Conservation (phyloP, 2,329 filamentous ascomycete genomes). For the Beauveria brongniartii region DNA sequence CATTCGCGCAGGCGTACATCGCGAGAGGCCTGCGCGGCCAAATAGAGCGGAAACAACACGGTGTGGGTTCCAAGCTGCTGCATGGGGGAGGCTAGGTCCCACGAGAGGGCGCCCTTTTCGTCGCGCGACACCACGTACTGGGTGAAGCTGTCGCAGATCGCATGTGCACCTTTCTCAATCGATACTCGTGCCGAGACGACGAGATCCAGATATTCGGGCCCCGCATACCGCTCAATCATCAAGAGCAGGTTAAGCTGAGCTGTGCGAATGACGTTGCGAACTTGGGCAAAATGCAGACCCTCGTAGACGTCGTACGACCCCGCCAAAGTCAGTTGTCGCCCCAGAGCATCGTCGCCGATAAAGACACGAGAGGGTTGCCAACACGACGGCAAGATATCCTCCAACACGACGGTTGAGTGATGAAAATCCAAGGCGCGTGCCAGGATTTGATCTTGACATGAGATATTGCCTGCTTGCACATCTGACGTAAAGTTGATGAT, state of each 20-base stretch:
- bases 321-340: slow-evolving; percentile 10
- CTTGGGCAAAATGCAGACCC: slow-evolving; percentile 17
- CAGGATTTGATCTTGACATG: neutral
- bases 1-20: slow-evolving; percentile 10
- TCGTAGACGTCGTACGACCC: slow-evolving; percentile 16
- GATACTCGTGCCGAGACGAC: neutral
- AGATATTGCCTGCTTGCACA: slow-evolving; percentile 10
- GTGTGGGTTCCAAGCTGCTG: slow-evolving; percentile 17
- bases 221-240: slow-evolving; percentile 4
- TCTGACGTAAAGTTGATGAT: slow-evolving; percentile 16
- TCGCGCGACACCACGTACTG: slow-evolving; percentile 14
- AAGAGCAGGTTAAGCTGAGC: slow-evolving; percentile 16
- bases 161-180: slow-evolving; percentile 1
- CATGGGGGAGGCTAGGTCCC: slow-evolving; percentile 13
- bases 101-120: slow-evolving; percentile 4
- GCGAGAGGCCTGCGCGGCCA: slow-evolving; percentile 12
- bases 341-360: neutral
- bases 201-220: neutral
- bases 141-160: slow-evolving; percentile 15
- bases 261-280: slow-evolving; percentile 17
- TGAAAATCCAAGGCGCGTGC: neutral
- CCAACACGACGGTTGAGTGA: slow-evolving; percentile 3
- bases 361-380: slow-evolving; percentile 11
- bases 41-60: slow-evolving; percentile 15
- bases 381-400: slow-evolving; percentile 7